These are phyloP conservation scores for Kurtzmaniella quercitrusa DNA, from an alignment of 1,139 yeast species.

Conservation along the genomic window DNA sequence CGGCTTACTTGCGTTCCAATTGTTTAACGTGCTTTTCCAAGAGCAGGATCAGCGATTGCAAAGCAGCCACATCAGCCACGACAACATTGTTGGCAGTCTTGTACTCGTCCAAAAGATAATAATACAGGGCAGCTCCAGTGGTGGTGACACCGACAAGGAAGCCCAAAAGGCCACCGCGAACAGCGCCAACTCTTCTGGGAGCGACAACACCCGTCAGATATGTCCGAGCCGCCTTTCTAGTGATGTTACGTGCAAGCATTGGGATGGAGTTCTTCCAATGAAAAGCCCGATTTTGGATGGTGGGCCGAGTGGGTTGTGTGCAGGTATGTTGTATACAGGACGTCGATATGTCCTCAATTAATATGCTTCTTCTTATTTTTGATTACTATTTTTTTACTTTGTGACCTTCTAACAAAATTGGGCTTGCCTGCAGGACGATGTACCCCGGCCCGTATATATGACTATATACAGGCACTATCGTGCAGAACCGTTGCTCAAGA, in stretches of 20 bases:
- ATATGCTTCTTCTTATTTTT: too few relatives aligned
- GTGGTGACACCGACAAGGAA: constrained; percentile 71
- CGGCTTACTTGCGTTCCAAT: constrained; percentile 40
- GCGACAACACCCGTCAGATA: constrained; percentile 23
- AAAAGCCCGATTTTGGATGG: neutral
- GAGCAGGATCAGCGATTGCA: constrained; percentile 63
- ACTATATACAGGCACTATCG: too few relatives aligned
- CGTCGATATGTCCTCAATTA: too few relatives aligned
- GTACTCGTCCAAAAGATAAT: constrained; percentile 75
- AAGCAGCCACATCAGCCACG: constrained; percentile 67
- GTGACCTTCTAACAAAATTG: too few relatives aligned
- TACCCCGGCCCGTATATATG: too few relatives aligned
- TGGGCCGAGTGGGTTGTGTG: neutral
- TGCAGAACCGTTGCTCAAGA: too few relatives aligned
- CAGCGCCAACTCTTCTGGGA: constrained; percentile 47
- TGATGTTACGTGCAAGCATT: constrained; percentile 17
- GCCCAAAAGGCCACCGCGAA: constrained; percentile 70
- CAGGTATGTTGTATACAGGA: too few relatives aligned
- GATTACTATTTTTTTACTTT: too few relatives aligned
- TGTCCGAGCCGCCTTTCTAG: constrained; percentile 22
- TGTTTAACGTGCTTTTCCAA: constrained; percentile 64
- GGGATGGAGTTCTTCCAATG: neutral
- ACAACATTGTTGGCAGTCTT: constrained; percentile 68
- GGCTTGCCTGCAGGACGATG: too few relatives aligned
- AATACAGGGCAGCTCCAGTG: constrained; percentile 75